Evolutionary conservation across 2,329 filamentous ascomycete genomes (phyloP), one percentile per base, ranked within the genome.

Genomic region (Cylindrodendrum hubeiense): DNA sequence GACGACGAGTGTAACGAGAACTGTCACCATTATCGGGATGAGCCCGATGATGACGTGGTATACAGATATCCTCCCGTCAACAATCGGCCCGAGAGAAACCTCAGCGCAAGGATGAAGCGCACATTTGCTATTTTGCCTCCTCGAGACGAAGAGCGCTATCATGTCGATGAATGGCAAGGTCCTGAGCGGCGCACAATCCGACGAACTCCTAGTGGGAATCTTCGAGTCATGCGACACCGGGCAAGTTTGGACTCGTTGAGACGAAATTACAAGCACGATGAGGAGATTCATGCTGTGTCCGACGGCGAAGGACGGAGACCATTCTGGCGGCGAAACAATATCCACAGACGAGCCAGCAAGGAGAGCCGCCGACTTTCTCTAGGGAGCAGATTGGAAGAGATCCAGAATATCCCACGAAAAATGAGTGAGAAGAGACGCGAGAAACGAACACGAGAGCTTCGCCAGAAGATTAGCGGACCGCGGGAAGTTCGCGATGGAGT

Each of bases 71-170:
- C 86, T 13, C 77, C 80, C 1, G 77, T 85, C 59, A 83, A 86
- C 63, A 84, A 86, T 63, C 83, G 86, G 34, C 83, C 83, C 3
- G 83, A 83, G 39, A 78, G 83, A 58, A 87, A 82, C 62, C 74
- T 90, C 15, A 88, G 85, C 67, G 77, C 81, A 34, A 85, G 83
- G 33, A 78, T 89, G 79, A 88, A 86, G 77, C 81, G 83, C 37
- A 90, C 88, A 0, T 90, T 91, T 79, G 84, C 88, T 13, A 89
- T 90, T 28, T 72, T 90, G 51, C 88, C 89, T 0, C 69, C 82
- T n/a, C 79, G 81, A 3, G 77, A 83, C 24, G 79, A 82, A 62
- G 79, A 81, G 59, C 69, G 67, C 13, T 74, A 75, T 51, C 65
- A 72, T 21, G 68, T 70, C 8, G 74, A 78, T 56, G 78, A 81